phyloP scores from a whole-genome alignment of 768 basidiomycete genomes.

The Auricularia sp. region DNA sequence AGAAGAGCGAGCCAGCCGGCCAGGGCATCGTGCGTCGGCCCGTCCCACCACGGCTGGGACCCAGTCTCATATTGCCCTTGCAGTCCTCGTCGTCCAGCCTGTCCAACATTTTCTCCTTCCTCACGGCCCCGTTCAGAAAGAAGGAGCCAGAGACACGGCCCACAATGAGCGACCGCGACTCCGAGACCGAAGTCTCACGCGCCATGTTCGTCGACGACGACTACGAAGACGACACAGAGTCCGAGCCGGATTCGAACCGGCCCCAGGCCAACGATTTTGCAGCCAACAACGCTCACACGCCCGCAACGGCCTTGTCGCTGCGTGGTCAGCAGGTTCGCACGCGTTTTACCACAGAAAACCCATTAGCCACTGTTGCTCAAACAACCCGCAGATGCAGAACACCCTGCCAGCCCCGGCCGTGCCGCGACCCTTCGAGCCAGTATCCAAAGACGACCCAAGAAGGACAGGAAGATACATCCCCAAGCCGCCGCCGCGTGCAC shows the following conservation, averaged over 20 bases:
- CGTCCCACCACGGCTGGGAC: neutral
- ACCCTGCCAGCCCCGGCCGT: neutral
- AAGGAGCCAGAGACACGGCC: neutral
- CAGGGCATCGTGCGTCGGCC: neutral
- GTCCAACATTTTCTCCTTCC: slow-evolving; percentile 33
- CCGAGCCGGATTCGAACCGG: neutral
- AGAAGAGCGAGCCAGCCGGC: slow-evolving; percentile 39
- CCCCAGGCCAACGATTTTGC: neutral
- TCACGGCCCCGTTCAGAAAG: slow-evolving; percentile 36
- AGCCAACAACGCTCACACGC: neutral
- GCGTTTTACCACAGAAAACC: neutral
- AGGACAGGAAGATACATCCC: neutral
- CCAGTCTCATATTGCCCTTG: neutral
- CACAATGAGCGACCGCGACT: neutral
- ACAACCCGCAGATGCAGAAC: neutral
- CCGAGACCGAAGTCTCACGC: neutral
- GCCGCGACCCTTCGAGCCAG: neutral
- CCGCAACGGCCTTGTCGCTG: neutral
- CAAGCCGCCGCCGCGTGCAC: neutral
- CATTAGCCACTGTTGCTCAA: too few relatives aligned
- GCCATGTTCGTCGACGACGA: neutral
- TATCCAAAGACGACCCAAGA: neutral
- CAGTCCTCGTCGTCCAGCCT: slow-evolving; percentile 24
- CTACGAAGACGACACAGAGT: neutral
- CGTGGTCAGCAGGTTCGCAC: neutral